Evolutionary conservation across 805 yeast genomes (phyloP), one percentile per base, ranked within the genome.

Genomic region (Wilhelminamyces savonicus): DNA sequence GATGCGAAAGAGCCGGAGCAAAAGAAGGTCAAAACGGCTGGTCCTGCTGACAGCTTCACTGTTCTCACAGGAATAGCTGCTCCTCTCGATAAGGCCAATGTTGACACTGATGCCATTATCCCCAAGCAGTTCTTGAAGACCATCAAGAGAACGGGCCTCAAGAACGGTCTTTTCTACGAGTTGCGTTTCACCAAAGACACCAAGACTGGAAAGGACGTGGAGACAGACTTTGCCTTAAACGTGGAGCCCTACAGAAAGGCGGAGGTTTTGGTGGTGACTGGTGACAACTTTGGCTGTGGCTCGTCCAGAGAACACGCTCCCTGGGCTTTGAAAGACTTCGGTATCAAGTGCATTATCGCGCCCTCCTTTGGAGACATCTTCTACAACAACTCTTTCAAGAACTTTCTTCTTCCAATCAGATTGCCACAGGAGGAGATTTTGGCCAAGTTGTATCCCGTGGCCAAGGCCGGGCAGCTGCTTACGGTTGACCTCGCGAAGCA

Each of bases 241-340:
- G 84, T 76, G 29, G 82, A 70, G 32, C 95, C 96, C 30, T 90
- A 78, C 70, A 75, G 79, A 43, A 50, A 71, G 15, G 81, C 97
- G 13, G 78, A 82, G 59, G 80, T 90, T 44, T 67, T 92, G 43
- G 81, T 90, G 44, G 95, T 87, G 36, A 78, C 94, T 24, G 98
- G 98, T 57, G 94, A 85, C 55, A 92, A 92, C 70, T 92, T 92
- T 55, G 98, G 98, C 44, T 92, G 98, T 69, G 98, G 98, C 50
- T 88, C 97, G 23, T 88, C 97, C 2, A 85, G 98, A 74, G 98
- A 92, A 62, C 98, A 92, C 52, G 98, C 98, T 20, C 97, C 98
- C 35, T 92, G 98, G 98, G 97, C 98, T 2, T 72, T 92, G 44
- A 88, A 87, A 50, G 98, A 92, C 63, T 92, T 92, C 51, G 98